Base-by-base conservation (phyloP, 2,329 filamentous ascomycete species). In the Clonostachys sp. region DNA sequence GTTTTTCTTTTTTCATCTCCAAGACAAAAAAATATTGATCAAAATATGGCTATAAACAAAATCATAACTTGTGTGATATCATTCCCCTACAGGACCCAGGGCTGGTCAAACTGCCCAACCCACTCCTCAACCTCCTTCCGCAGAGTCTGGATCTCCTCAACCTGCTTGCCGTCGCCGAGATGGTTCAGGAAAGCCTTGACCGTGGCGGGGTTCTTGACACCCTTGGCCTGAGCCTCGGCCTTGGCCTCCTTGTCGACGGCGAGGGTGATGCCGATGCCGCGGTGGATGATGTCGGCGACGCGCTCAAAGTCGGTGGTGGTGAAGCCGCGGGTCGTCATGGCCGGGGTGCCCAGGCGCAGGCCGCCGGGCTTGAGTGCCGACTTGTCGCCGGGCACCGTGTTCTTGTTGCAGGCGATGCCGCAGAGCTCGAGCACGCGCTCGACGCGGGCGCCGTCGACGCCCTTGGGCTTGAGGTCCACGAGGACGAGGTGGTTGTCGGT, bases 401-500 rank as follows among this genome's bases (percentile, higher is more conserved):
- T 96, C 80, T 97, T 97, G 79, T 97, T 97, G 64, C 87, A 86
- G 6, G 92, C 91, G 41, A 96, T 91, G 57, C 91, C 91, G 55
- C 91, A 89, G 40, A 94, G 84, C 66, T 95, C 90, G 24, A 95
- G 79, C 14, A 95, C 84, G 34, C 89, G 84, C 74, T 95, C 90
- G 9, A 95, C 89, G 35, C 90, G 85, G 10, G 86, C 88, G 55
- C 90, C 90, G 62, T 97, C 92, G 45, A 97, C 82, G 45, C 77
- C 77, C 65, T 91, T 87, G 40, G 87, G 82, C 74, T 95, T 94
- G 44, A 97, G 80, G 66, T 96, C 92, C 36, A 94, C 75, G 20
- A 97, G 80, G 5, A 96, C 87, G 53, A 97, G 85, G 68, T 97
- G 92, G 76, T 95, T 96, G 71, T 97, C 92, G 9, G 92, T 96